Evolutionary conservation across 495 filamentous ascomycete genomes (phyloP).

Genomic region (Cercophora samala): DNA sequence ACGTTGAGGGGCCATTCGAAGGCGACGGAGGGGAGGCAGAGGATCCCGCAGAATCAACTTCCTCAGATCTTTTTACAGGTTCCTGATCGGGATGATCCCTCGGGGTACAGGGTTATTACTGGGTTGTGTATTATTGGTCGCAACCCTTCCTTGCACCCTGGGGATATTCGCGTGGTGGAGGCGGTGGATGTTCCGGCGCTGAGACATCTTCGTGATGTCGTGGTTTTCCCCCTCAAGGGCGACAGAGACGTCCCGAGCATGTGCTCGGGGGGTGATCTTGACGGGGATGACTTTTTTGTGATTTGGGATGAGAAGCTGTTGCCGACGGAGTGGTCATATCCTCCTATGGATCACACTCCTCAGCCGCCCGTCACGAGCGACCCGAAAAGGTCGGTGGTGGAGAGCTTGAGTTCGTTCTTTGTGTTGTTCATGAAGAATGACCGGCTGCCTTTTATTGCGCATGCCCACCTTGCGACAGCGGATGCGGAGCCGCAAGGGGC

Average conservation of each 20-base stretch:
- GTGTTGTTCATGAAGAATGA: conserved; percentile 94
- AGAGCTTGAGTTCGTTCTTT: conserved; percentile 79
- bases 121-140: conserved; percentile 82
- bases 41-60: conserved; percentile 47
- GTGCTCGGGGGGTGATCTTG: conserved; percentile 94
- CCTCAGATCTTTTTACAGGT: conserved; percentile 92
- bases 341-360: conserved; percentile 69
- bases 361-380: conserved; percentile 49
- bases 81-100: conserved; percentile 47
- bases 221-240: conserved; percentile 81
- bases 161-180: conserved; percentile 82
- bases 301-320: conserved; percentile 84
- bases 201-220: conserved; percentile 72
- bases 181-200: conserved; percentile 75
- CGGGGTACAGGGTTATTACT: conserved; percentile 61
- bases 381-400: conserved; percentile 54
- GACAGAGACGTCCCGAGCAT: conserved; percentile 85
- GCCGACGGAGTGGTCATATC: conserved; percentile 63
- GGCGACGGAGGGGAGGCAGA: conserved; percentile 22
- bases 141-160: conserved; percentile 92
- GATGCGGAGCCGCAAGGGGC: conserved; percentile 63
- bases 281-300: conserved; percentile 93
- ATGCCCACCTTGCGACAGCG: conserved; percentile 75
- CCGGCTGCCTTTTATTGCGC: conserved; percentile 71
- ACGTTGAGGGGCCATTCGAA: conserved; percentile 63